These are phyloP conservation scores for Stephania cephalantha DNA, from an alignment of 164 flowering plant genomes.

Conservation along the genomic window DNA sequence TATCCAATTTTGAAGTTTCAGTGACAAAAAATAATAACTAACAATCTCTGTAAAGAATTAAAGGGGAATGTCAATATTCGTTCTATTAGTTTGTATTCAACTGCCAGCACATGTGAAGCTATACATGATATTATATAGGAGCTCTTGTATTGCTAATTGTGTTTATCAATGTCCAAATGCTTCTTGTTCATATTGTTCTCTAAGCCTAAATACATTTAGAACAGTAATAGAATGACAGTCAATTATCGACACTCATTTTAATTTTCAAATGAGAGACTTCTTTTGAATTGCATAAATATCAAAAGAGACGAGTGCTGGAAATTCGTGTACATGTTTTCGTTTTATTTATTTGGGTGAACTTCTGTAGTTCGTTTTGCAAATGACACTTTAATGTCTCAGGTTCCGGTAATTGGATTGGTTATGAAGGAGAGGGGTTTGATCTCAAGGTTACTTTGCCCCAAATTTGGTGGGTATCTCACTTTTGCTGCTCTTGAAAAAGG, in stretches of 20 bases:
- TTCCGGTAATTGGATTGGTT: conserved; percentile 78
- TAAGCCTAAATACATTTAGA: not conserved
- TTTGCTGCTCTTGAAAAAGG: conserved; percentile 75
- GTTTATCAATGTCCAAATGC: no score
- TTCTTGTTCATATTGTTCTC: not conserved
- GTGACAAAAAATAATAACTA: not conserved
- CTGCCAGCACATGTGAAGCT: no score
- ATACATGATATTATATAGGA: not conserved
- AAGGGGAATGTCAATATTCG: not conserved
- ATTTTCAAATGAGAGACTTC: not conserved
- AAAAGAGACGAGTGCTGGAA: not conserved
- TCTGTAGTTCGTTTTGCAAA: not conserved
- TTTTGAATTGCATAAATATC: not conserved
- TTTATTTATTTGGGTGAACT: not conserved
- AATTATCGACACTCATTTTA: not conserved
- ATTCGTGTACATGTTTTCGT: no score
- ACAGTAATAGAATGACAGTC: not conserved
- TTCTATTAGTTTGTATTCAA: no score
- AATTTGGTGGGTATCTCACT: conserved; percentile 94
- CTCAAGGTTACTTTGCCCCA: conserved; percentile 82
- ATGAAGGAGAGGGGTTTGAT: conserved; percentile 90
- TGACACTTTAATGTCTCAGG: conserved; percentile 40
- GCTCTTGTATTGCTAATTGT: not conserved
- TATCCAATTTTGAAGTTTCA: not conserved
- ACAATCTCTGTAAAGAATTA: not conserved